Evolutionary conservation across 768 basidiomycete genomes (phyloP).

Genomic region (Dictyophora rubrovolvata): DNA sequence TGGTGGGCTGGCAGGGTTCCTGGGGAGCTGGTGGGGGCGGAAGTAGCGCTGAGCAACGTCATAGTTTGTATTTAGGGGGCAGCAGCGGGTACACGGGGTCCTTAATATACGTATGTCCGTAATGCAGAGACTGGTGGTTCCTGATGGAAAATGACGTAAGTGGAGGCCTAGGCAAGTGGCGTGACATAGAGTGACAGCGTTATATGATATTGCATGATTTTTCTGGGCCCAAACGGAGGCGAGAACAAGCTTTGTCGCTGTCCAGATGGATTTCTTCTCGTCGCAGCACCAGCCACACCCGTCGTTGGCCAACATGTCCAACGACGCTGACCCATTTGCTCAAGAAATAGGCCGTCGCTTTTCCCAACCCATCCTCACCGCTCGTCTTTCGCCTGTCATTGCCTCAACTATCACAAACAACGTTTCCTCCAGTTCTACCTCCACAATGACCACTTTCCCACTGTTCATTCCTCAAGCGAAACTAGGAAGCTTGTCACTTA

Average conservation of each 20-base stretch:
- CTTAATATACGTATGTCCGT: not conserved
- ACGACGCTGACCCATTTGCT: conserved; percentile 33
- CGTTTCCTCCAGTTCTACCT: conserved; percentile 12
- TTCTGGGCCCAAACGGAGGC: not conserved
- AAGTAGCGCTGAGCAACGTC: conserved; percentile 15
- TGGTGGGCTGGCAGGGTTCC: conserved; percentile 52
- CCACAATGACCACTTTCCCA: conserved; percentile 13
- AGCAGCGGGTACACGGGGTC: not conserved
- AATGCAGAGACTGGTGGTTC: not conserved
- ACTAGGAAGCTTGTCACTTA: conserved; percentile 11
- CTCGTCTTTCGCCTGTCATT: conserved; percentile 23
- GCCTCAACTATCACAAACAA: conserved; percentile 17
- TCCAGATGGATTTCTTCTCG: conserved; percentile 8
- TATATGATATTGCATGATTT: not conserved
- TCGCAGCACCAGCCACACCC: not conserved
- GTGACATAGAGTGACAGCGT: not conserved
- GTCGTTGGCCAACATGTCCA: not conserved
- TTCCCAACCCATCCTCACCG: conserved; percentile 26
- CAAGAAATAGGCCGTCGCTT: conserved; percentile 43
- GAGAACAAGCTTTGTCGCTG: not conserved
- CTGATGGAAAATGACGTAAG: not conserved
- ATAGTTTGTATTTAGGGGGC: not conserved
- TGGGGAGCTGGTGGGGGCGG: conserved; percentile 79
- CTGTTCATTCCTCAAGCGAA: conserved; percentile 21
- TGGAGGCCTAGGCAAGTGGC: not conserved